These are phyloP conservation scores for Emergomyces africanus DNA, from an alignment of 2,329 filamentous ascomycete species.

Conservation along the genomic window DNA sequence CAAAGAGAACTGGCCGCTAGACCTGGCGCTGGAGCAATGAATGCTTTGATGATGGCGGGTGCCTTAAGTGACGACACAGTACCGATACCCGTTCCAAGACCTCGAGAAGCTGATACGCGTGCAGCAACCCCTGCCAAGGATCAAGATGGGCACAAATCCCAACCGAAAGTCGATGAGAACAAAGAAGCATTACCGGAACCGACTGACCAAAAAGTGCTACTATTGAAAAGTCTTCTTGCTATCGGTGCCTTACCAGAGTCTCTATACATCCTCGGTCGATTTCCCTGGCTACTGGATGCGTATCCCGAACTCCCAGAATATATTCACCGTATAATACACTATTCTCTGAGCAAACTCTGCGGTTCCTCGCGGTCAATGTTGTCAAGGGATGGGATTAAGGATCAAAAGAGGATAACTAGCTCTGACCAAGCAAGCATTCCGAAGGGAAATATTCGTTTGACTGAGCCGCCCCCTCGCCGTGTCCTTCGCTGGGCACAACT, in stretches of 20 bases:
- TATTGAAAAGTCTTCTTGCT: constrained; percentile 73
- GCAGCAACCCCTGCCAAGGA: constrained; percentile 45
- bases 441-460: constrained; percentile 56
- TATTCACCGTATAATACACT: constrained; percentile 72
- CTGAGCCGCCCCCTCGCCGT: constrained; percentile 49
- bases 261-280: constrained; percentile 79
- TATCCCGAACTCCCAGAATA: constrained; percentile 70
- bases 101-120: constrained; percentile 40
- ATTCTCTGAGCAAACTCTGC: constrained; percentile 68
- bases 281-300: constrained; percentile 81
- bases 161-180: constrained; percentile 26
- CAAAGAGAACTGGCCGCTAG: constrained; percentile 62
- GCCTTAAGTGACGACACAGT: constrained; percentile 71
- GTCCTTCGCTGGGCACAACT: constrained; percentile 72
- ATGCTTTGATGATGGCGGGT: constrained; percentile 77
- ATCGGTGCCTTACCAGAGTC: constrained; percentile 90
- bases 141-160: constrained; percentile 34
- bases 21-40: constrained; percentile 57
- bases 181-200: constrained; percentile 54
- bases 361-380: constrained; percentile 37
- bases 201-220: constrained; percentile 71
- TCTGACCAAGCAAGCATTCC: constrained; percentile 54
- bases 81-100: constrained; percentile 35
- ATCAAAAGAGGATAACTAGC: constrained; percentile 38
- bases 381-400: constrained; percentile 30